Conservation (phyloP, 2,329 filamentous ascomycete genomes). For the Botryotinia convoluta region DNA sequence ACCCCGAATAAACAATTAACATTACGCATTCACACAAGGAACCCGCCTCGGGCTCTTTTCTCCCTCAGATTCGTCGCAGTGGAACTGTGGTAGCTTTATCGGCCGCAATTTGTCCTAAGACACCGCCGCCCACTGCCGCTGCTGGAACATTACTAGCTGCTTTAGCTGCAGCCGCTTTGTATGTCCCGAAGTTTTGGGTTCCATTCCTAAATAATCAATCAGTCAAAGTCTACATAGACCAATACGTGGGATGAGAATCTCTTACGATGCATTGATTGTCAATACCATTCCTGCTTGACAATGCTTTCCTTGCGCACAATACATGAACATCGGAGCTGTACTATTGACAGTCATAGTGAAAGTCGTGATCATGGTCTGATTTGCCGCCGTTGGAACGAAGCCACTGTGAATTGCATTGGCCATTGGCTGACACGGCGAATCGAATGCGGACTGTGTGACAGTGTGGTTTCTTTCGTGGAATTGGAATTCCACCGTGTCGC, state of each 20-base stretch:
- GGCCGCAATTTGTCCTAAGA: background rate
- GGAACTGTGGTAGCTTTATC: constrained; percentile 11
- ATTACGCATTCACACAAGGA: background rate
- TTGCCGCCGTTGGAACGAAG: constrained; percentile 65
- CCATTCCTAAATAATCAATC: background rate
- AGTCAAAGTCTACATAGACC: background rate
- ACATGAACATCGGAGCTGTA: constrained; percentile 72
- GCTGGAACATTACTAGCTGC: constrained; percentile 6
- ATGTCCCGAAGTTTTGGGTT: constrained; percentile 12
- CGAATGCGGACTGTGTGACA: constrained; percentile 73
- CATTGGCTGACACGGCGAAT: constrained; percentile 65
- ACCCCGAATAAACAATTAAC: background rate
- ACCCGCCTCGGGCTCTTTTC: background rate
- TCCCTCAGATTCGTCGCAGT: background rate
- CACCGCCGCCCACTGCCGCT: background rate
- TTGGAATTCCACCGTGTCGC: constrained; percentile 65
- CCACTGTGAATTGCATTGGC: constrained; percentile 47
- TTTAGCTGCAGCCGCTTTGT: constrained; percentile 4
- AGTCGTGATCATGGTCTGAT: constrained; percentile 47
- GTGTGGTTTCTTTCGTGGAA: constrained; percentile 72
- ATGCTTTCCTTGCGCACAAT: constrained; percentile 72
- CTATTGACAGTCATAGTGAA: constrained; percentile 67
- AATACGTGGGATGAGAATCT: no score
- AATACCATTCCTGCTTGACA: constrained; percentile 54
- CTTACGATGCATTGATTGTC: constrained; percentile 43